Base-by-base conservation (phyloP, 2,329 filamentous ascomycete species). In the Epichloe uncinata region DNA sequence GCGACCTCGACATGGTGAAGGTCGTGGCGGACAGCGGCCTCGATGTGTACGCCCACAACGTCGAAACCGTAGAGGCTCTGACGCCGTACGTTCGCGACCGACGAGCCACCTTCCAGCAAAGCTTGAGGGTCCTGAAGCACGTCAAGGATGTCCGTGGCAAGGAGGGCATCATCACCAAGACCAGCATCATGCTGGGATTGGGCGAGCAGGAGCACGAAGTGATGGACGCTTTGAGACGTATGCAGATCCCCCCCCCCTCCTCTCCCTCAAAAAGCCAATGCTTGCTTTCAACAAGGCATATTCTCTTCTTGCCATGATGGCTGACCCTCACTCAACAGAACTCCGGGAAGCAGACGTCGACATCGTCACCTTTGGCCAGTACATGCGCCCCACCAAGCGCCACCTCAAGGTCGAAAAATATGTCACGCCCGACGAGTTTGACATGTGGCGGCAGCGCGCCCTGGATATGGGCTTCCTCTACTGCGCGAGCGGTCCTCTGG, bases 341-440 rank as follows among this genome's bases (percentile, higher is more conserved):
- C 77, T 98, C 12, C 79, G 93, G 51, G 82, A 82, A 56, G 78
- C 81, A 51, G 73, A 86, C 53, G 90, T 96, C 43, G 93, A 98
- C 59, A 88, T 98, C 12, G 89, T 98, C 51, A 98, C 93, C 0
- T 98, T 98, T 58, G 93, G 93, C n/a, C 93, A 98, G 73, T 98
- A 98, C 73, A 98, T 98, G 93, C 87, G 91, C 11, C 93, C 93
- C 2, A 98, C 93, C 4, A 98, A 97, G 75, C 81, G 91, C 42
- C 93, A 98, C 67, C 91, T 98, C 80, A 84, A 95, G 67, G 93
- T 98, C 34, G 85, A 95, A 62, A 88, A 91, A 66, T 98, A 98
- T 65, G 79, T 98, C 44, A 91, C 89, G 0, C 93, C 93, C 1
- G 87, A 85, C 54, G 82, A 84, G 54, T 98, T 98, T 63, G 91